Base-by-base conservation (phyloP, 345 rosid species). In the Salix dunnii region DNA sequence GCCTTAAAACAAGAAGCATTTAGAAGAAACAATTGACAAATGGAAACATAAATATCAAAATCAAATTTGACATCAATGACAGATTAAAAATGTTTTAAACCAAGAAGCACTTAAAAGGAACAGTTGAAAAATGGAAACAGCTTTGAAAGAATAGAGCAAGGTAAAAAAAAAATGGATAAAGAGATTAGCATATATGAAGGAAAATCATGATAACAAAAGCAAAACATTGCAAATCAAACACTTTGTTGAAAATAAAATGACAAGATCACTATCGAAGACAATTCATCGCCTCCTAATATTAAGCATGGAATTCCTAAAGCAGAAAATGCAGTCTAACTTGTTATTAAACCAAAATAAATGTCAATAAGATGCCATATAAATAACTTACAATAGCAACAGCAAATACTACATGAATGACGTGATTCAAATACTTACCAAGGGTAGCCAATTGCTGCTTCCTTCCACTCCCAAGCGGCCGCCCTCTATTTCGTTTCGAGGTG, bases 381-480 rank as follows among this genome's bases (percentile, higher is more conserved):
- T 72, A 48, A 40, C 71, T 67, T 67, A 35, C 23, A 38, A 55
- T 53, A 78, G 53, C 53, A 38, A 67, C 46, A 78, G 36, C 53
- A 28, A n/a, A 55, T 55, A 58, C 63, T n/a, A 58, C 63, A 58
- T 10, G 51, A 58, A 58, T 58, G 25, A 58, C 23, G 28, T 23
- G 10, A n/a, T 58, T 58, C 63, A 58, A 85, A 73, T 71, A 74
- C 92, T 84, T 77, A 92, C 99, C 99, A 62, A 92, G 89, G 79
- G 83, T 81, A 60, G 99, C 97, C 75, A 96, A 70, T 8, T 91
- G 95, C 79, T 96, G 99, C 89, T 96, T 96, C 87, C 99, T 88
- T 76, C 99, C 98, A 75, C 86, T 87, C 20, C 99, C 99, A 76
- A 94, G 99, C n/a, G 99, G 98, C 65, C 98, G 88, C 30, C 99